A percentile compares a stretch with the other conserved stretches of the same genome.
Conservation (phyloP, 768 basidiomycete genomes). For the Auricularia heimuer region DNA sequence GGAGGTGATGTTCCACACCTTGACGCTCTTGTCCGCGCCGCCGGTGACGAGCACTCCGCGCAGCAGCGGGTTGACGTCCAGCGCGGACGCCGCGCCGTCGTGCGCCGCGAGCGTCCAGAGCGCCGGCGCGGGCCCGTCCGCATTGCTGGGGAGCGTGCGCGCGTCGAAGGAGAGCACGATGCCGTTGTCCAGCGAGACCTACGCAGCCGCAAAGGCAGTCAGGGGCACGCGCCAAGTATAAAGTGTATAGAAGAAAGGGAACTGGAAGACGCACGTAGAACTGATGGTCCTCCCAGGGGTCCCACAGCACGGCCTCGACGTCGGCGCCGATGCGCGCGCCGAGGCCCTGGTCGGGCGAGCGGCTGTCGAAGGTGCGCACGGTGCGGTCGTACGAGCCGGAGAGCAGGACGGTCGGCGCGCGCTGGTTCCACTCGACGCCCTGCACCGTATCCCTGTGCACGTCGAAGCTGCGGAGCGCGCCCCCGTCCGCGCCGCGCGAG, state of each 20-base stretch:
- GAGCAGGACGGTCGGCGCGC: constrained; percentile 79
- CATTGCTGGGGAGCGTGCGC: constrained; percentile 63
- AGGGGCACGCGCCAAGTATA: background rate
- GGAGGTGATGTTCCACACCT: constrained; percentile 10
- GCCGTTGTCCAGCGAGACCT: constrained; percentile 95
- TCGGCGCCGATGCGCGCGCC: constrained; percentile 84
- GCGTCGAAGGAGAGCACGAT: constrained; percentile 88
- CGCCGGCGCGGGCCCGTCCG: constrained; percentile 53
- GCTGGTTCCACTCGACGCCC: constrained; percentile 89
- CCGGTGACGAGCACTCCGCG: constrained; percentile 89
- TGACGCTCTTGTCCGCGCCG: constrained; percentile 73
- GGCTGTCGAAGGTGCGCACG: constrained; percentile 87
- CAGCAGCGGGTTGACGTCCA: constrained; percentile 87
- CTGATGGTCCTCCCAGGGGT: constrained; percentile 81
- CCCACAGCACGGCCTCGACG: constrained; percentile 91
- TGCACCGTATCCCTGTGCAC: constrained; percentile 88
- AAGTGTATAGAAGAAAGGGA: background rate
- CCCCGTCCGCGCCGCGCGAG: constrained; percentile 42
- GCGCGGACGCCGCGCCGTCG: constrained; percentile 77
- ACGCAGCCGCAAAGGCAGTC: constrained; percentile 2
- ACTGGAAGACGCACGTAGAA: constrained; percentile 74
- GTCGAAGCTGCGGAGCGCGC: background rate
- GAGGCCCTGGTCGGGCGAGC: constrained; percentile 71
- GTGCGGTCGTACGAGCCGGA: constrained; percentile 94
- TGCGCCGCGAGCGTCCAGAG: constrained; percentile 90